Base-by-base conservation (phyloP, 768 basidiomycete genomes). In the Pulveroboletus frians region DNA sequence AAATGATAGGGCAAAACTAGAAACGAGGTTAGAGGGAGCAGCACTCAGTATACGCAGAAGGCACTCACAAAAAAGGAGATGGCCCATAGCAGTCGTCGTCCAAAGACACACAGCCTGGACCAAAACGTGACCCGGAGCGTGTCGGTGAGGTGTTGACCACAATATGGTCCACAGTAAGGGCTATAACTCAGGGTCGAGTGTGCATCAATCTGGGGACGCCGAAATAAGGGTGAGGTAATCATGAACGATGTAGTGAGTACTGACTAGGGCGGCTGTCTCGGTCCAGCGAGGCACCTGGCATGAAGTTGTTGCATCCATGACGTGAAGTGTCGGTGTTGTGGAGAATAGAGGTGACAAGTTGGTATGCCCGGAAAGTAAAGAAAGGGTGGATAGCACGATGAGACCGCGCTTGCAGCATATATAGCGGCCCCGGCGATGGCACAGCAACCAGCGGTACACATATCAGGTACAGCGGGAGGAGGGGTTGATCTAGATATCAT, bases 1-100 rank as follows among this genome's bases (percentile, higher is more conserved):
- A 55, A 35, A 62, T 35, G 20, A 62, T 37, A 1, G 61, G 61
- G 20, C 39, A 39, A 47, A 62, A 64, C 62, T 62, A n/a, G 10
- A 3, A 6, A 18, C 9, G 1, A 3, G 17, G 5, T 61, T 34
- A 56, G 49, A 40, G 5, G 13, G 10, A 0, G 11, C 11, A 3
- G 11, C 11, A 3, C 35, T 29, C 29, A 5, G 2, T 13, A 17
- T 2, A 27, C 17, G 14, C 18, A 43, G 4, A 26, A 32, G 21
- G 3, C 5, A 21, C 61, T 49, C 37, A 62, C 61, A 46, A 62
- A 62, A 39, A 62, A 62, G 30, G 35, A 55, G 42, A 62, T 3
- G 3, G 53, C 59, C 51, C 56, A 61, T 27, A 43, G 15, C 4
- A 64, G 2, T 23, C 50, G 48, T 0, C 44, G 46, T 30, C 29